Evolutionary conservation across 2,329 filamentous ascomycete species (phyloP).

Genomic region (Ustilaginoidea virens): DNA sequence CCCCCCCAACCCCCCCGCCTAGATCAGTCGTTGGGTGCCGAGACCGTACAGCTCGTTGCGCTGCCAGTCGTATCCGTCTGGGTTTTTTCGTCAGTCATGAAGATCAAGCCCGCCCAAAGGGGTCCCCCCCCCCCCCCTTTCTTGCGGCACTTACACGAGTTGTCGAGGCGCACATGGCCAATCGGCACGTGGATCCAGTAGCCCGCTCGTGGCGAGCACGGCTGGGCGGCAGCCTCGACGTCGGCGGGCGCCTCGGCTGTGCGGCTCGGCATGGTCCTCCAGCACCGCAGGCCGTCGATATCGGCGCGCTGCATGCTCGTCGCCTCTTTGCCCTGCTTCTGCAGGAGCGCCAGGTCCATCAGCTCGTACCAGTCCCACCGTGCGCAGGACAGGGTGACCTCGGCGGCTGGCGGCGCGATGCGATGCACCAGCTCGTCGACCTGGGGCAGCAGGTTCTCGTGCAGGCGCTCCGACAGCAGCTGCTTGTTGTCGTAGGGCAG

Average conservation of each 20-base stretch:
- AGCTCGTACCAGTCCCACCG: constrained; percentile 8
- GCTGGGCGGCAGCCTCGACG: not conserved
- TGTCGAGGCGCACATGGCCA: constrained; percentile 3
- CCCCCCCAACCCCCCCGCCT: too few species aligned
- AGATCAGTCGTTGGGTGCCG: too few species aligned
- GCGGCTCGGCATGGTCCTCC: constrained; percentile 6
- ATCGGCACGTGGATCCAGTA: constrained; percentile 9
- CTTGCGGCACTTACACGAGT: constrained; percentile 1
- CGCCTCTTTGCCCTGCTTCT: constrained; percentile 6
- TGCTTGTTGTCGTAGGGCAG: constrained; percentile 7
- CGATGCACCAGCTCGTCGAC: constrained; percentile 6
- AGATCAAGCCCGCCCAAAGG: not conserved
- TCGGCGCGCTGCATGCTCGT: constrained; percentile 6
- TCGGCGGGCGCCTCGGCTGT: not conserved
- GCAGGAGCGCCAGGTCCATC: constrained; percentile 6
- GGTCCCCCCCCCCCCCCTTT: too few species aligned
- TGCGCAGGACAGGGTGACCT: constrained; percentile 7
- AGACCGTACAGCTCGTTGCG: not conserved
- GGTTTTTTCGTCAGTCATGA: constrained; percentile 2
- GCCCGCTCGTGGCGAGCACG: constrained; percentile 2
- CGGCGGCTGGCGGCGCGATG: constrained; percentile 5
- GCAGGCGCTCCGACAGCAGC: constrained; percentile 4
- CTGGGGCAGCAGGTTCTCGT: constrained; percentile 4
- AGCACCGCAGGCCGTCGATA: constrained; percentile 8
- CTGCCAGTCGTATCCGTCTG: not conserved